Base-by-base conservation (phyloP, 345 rosid genomes). In the Gossypium raimondii region DNA sequence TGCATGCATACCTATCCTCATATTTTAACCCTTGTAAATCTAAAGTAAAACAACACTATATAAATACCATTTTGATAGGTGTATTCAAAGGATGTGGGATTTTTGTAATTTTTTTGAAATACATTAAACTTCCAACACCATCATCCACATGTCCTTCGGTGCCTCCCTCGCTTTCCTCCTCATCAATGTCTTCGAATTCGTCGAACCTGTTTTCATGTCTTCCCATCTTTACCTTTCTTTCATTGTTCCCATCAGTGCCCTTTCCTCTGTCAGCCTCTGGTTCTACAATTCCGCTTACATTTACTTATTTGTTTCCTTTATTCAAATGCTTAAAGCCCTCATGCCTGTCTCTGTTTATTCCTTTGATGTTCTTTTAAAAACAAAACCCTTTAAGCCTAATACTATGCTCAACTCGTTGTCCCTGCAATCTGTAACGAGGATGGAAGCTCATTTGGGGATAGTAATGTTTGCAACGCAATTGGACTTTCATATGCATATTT, bases 401-500 rank as follows among this genome's bases (percentile, higher is more conserved):
- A 56, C 60, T 9, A 56, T 56, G 60, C 24, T 18, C 60, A 56
- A 56, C 25, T n/a, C 20, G 60, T 56, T 56, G 60, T 56, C 60
- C 98, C 99, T 41, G 93, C 99, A 53, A 86, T 93, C 73, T 95
- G 98, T 38, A 80, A 86, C 1, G 98, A 95, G 84, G 87, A 81
- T 24, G 86, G 84, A 63, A 89, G 89, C 61, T 97, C 99, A 0
- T 95, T 95, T 71, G 95, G 95, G 38, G 65, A 86, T 14, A 69
- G 80, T 4, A 78, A 75, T 29, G 78, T 76, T 29, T 95, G 99
- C 86, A 74, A 82, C 63, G 53, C 91, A 20, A 74, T 82, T 0
- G 98, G 94, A 6, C 89, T 95, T 53, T 95, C 99, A 2, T 95
- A 95, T 18, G 97, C 97, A 0, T 93, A 98, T 61, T 91, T 93